Base-by-base conservation (phyloP, 1,284 basidiomycete species). In the Moesziomyces antarcticus region DNA sequence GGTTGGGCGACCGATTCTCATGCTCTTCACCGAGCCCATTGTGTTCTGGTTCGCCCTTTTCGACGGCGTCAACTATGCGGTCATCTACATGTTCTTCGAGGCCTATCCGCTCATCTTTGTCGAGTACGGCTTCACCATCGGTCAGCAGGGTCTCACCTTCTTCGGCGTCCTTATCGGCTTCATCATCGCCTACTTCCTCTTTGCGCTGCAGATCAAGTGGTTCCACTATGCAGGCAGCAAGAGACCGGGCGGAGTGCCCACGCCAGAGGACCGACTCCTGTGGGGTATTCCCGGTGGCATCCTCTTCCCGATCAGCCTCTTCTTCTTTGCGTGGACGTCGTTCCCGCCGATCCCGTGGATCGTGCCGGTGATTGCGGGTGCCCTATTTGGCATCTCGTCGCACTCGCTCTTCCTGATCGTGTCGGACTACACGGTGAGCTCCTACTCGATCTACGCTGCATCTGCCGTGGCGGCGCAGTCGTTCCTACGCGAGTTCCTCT, bases 1-100 rank as follows among this genome's bases (percentile, higher is more conserved):
- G 50, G 65, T 82, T 55, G 73, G 60, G 48, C 35, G 67, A 49
- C 72, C 81, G 18, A 18, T 78, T 18, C 77, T 68, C 42, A 80
- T 84, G 76, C 76, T 84, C 9, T 62, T 82, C 56, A 73, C 68
- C n/a, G 83, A 84, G 52, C 82, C 83, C 11, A 83, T 84, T 54
- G 76, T 84, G 4, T 58, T 80, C 30, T 61, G 72, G 49, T 68
- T 81, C 37, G 56, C 68, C 21, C n/a, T 70, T 5, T 86, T 85
- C 46, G 75, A 82, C 41, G 64, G 71, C 3, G 37, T 69, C 37
- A 81, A 80, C 50, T 81, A 80, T 53, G 58, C 65, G 13, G 77
- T 85, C 3, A 82, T 85, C 22, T 85, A 85, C 76, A 79, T 82
- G 47, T 83, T 84, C 66, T 79, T 85, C 62, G 82, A 83, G 52